Evolutionary conservation across 2,329 filamentous ascomycete species (phyloP), one percentile per base, ranked within the genome.

Genomic region (Bipolaris zeicola): DNA sequence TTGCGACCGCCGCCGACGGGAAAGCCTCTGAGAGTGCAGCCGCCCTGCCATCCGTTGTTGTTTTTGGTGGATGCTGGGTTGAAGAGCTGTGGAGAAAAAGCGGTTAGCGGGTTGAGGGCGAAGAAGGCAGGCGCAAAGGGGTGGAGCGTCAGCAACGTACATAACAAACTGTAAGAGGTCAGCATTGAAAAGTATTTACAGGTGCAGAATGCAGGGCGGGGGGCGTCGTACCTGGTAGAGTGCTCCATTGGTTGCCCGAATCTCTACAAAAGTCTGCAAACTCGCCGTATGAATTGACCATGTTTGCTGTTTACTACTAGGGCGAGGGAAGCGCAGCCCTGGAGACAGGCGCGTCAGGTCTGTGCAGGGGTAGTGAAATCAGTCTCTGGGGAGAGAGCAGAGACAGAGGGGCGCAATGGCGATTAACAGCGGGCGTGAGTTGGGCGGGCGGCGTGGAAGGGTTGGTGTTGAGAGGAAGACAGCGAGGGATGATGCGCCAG

Each of bases 11-110:
- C 81, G 64, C 86, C 86, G 62, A 97, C 79, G 7, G 83, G 70
- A 65, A 98, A 95, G 62, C 94, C 94, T 26, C 67, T 83, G 65
- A 98, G 80, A 55, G 87, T 77, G 76, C 94, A 98, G 62, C 90
- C 90, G 58, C 81, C 85, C 24, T 56, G 50, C 68, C 79, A 86
- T 60, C 85, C 87, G 82, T 59, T 75, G 69, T 74, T 87, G 78
- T 71, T 88, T 86, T 76, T 85, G 81, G 77, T 88, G 81, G 68
- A 77, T 75, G 65, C 78, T 70, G 79, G 67, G 63, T 83, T 81
- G 69, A 94, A 87, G 66, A 96, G 83, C 88, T 92, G 68, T 63
- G 61, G 50, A 34, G 55, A 56, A 57, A 28, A 48, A 49, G 34
- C 52, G 61, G 65, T 76, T 70, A 76, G 74, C 64, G 62, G 58